These are phyloP conservation scores for Zygoascus tannicola DNA, from an alignment of 805 yeast species.

Conservation along the genomic window DNA sequence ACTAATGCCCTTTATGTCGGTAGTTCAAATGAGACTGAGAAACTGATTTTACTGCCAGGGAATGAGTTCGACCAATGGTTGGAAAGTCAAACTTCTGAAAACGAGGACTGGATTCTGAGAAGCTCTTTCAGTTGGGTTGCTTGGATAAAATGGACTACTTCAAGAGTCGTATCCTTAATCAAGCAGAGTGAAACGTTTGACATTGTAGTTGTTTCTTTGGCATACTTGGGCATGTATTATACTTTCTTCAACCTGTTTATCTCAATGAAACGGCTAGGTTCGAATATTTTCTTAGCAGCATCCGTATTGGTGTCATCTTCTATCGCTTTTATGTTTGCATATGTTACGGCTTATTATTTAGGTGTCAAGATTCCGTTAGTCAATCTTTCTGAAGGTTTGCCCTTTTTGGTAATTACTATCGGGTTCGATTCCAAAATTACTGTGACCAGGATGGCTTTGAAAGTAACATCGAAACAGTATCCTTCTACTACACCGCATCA, in stretches of 20 bases:
- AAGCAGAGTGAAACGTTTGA: conserved; percentile 80
- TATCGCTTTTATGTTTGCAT: conserved; percentile 76
- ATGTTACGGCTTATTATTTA: conserved; percentile 48
- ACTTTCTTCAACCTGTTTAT: conserved; percentile 65
- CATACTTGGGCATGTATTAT: conserved; percentile 82
- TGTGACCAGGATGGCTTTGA: conserved; percentile 40
- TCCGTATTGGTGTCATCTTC: conserved; percentile 70
- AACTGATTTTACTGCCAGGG: conserved; percentile 17
- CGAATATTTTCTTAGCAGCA: conserved; percentile 79
- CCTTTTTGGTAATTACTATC: conserved; percentile 82
- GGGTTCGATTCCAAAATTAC: conserved; percentile 83
- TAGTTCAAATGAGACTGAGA: conserved; percentile 12
- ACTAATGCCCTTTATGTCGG: conserved; percentile 20
- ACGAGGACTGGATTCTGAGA: conserved; percentile 18
- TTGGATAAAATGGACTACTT: conserved; percentile 28
- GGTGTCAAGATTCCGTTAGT: conserved; percentile 58
- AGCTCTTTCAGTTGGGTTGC: conserved; percentile 28
- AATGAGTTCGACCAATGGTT: conserved; percentile 24
- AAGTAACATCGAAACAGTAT: conserved; percentile 12
- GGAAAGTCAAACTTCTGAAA: conserved; percentile 8
- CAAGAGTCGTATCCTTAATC: conserved; percentile 25
- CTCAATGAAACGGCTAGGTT: conserved; percentile 70
- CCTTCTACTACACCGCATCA: conserved; percentile 23
- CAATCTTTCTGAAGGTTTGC: conserved; percentile 81
- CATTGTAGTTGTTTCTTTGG: conserved; percentile 64